Evolutionary conservation across 2,329 filamentous ascomycete genomes (phyloP).

Genomic region (Claviceps cyperi): DNA sequence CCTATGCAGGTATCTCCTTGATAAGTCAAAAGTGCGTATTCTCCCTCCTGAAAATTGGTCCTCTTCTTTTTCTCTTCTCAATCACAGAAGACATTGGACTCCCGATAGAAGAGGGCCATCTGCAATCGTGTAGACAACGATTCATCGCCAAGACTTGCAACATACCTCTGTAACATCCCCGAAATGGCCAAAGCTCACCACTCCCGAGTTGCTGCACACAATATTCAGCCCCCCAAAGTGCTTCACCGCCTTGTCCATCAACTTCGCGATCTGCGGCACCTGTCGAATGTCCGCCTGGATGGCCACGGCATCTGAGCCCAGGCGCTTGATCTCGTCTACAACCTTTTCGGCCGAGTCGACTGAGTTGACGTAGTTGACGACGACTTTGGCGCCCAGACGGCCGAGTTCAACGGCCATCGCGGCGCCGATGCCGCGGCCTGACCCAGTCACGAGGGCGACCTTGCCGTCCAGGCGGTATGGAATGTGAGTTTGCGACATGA

Average conservation of each 20-base stretch:
- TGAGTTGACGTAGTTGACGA: constrained; percentile 46
- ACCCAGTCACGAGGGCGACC: constrained; percentile 21
- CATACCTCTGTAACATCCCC: background rate
- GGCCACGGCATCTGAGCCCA: constrained; percentile 46
- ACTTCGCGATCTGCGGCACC: constrained; percentile 43
- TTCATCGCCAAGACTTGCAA: background rate
- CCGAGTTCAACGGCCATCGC: constrained; percentile 44
- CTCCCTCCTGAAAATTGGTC: background rate
- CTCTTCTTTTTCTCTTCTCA: background rate
- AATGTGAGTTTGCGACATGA: background rate
- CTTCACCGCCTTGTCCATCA: constrained; percentile 49
- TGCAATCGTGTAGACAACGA: background rate
- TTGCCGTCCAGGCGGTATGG: constrained; percentile 12
- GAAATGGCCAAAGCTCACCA: background rate
- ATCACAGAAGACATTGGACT: background rate
- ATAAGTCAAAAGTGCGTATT: background rate
- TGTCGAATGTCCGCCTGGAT: constrained; percentile 56
- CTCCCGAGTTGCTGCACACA: constrained; percentile 53
- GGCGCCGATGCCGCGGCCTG: constrained; percentile 43
- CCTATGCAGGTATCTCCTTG: constrained; percentile 19
- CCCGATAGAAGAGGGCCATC: background rate
- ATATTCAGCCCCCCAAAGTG: constrained; percentile 56
- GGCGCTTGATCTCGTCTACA: constrained; percentile 35
- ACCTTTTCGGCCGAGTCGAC: constrained; percentile 42
- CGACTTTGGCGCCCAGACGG: constrained; percentile 39